Evolutionary conservation across 2,329 filamentous ascomycete species (phyloP).

Genomic region (Nannizziopsis arthrosporioides): DNA sequence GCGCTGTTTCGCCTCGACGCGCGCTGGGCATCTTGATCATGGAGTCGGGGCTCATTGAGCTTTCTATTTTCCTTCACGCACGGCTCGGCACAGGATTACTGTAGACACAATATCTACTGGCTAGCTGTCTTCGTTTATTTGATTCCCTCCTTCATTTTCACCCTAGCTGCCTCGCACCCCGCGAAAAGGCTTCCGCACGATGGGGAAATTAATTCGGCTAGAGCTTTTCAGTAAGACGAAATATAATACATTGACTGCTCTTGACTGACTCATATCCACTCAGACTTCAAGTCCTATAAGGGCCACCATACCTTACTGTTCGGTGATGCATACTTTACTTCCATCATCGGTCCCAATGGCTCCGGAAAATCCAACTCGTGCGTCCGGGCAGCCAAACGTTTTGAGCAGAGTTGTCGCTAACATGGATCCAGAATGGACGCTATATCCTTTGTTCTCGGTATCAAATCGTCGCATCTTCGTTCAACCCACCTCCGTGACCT

Average conservation of each 20-base stretch:
- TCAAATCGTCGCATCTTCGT: conserved; percentile 95
- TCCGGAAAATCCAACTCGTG: conserved; percentile 98
- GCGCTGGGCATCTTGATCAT: background rate
- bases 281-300: conserved; percentile 99
- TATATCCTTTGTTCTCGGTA: conserved; percentile 96
- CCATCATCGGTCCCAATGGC: conserved; percentile 98
- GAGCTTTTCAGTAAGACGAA: conserved; percentile 72
- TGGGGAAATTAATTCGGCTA: conserved; percentile 92
- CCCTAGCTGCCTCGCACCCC: too few relatives aligned
- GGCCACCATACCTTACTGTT: conserved; percentile 90
- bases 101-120: too few relatives aligned
- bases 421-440: conserved; percentile 69
- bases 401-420: conserved; percentile 1
- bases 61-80: background rate
- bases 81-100: background rate
- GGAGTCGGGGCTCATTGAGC: background rate
- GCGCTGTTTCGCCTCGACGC: background rate
- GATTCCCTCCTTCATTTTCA: too few relatives aligned
- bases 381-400: conserved; percentile 25
- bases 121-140: too few relatives aligned
- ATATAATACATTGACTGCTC: conserved; percentile 9
- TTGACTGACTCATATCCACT: conserved; percentile 16
- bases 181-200: conserved; percentile 28
- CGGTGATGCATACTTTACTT: conserved; percentile 97
- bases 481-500: conserved; percentile 89